Base-by-base conservation (phyloP, 306 rosid species). In the Biancaea sappan region DNA sequence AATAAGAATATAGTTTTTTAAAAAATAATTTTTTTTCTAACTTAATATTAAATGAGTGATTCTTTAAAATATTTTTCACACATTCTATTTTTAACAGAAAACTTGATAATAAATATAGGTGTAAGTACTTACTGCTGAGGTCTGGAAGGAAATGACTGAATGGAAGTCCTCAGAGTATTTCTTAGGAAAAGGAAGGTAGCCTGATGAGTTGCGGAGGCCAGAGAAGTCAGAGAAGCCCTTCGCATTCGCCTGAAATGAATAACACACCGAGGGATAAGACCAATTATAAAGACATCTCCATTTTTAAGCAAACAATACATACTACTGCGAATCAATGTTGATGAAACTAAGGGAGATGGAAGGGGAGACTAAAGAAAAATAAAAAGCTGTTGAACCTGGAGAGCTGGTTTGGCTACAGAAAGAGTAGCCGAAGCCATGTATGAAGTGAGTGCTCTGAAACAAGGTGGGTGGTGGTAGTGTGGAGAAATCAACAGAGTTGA, bases 341-440 rank as follows among this genome's bases (percentile, higher is more conserved):
- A 60, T 34, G 71, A 51, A 58, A 59, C 10, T 26, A 19, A 14
- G 29, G 7, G 8, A 43, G 12, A 24, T 40, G 18, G 72, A 44
- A 34, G 15, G 2, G 15, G 1, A 5, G 22, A 25, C 15, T 52
- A 1, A 3, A 32, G 24, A 64, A 21, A 38, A 38, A 35, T 4
- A 37, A 21, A 4, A 9, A 43, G 1, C 2, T 34, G 8, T 15
- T 50, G 82, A 68, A 94, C 98, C 98, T 94, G 93, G 62, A 86
- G 83, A 78, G 91, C 84, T 69, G 98, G 90, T 75, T 93, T 93
- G 88, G 97, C 96, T 82, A 88, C 96, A 18, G 96, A 91, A 16
- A 94, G 80, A 81, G 93, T 83, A 83, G 97, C 96, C 86, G 98
- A 87, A 77, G 98, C 97, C 98, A 94, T 94, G 87, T 12, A 38